Conservation (phyloP, 495 filamentous ascomycete species). For the Pyrenopolyporus hunteri region DNA sequence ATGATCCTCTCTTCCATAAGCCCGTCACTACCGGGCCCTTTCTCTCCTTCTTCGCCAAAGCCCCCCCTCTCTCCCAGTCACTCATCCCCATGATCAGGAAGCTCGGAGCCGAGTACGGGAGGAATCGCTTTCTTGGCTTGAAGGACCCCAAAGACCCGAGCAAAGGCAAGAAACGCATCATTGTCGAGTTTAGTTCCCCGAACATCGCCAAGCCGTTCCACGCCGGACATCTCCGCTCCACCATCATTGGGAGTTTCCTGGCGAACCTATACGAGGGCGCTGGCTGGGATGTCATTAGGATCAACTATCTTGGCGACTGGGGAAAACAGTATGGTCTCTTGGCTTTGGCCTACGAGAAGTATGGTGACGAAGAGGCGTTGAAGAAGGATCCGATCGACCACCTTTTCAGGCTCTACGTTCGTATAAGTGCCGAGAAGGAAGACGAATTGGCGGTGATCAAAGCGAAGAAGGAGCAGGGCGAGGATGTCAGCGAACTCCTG, state of each 20-base stretch:
- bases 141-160: constrained; percentile 71
- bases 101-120: constrained; percentile 67
- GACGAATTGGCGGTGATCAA: constrained; percentile 62
- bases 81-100: constrained; percentile 69
- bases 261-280: constrained; percentile 63
- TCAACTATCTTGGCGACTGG: constrained; percentile 75
- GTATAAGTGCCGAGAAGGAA: constrained; percentile 62
- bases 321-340: constrained; percentile 71
- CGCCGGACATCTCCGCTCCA: constrained; percentile 69
- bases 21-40: constrained; percentile 68
- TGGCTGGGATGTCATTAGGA: constrained; percentile 66
- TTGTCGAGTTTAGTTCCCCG: constrained; percentile 49
- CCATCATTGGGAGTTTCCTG: constrained; percentile 71
- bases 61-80: constrained; percentile 60
- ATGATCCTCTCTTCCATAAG: constrained; percentile 71
- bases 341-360: constrained; percentile 63
- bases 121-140: constrained; percentile 68
- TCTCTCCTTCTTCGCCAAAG: constrained; percentile 82
- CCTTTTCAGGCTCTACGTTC: constrained; percentile 68
- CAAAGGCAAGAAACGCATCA: constrained; percentile 70
- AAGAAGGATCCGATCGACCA: constrained; percentile 66
- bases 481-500: constrained; percentile 55
- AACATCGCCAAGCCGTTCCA: constrained; percentile 74
- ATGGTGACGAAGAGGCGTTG: constrained; percentile 64
- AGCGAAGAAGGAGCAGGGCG: constrained; percentile 54